Base-by-base conservation (phyloP, 2,329 filamentous ascomycete species). In the Penicillium sp. region DNA sequence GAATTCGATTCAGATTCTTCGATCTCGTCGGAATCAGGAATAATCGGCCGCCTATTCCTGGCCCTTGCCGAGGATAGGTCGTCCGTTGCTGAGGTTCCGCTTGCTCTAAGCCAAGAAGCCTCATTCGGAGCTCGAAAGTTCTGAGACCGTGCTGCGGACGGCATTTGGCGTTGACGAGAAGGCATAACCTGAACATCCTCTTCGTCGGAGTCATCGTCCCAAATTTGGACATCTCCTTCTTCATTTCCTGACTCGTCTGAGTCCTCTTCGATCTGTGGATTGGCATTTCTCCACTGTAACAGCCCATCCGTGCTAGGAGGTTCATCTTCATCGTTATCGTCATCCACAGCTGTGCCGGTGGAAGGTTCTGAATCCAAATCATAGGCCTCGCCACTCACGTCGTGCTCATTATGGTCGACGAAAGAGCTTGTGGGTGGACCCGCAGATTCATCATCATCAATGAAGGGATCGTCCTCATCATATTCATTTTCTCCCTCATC, bases 401-500 rank as follows among this genome's bases (percentile, higher is more conserved):
- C 16, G 14, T 6, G 39, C 11, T 8, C 47, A 27, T 44, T 4
- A 13, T 4, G 24, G 18, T 34, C 44, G 34, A 53, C 10, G 38
- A 48, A 48, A 1, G 50, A 53, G 48, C 50, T 48, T 10, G 38
- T 53, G 22, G 50, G 50, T n/a, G 31, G 36, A n/a, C 24, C 24
- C 22, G 61, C 54, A 32, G 65, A 52, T 40, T 65, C 67, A 22
- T 73, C 67, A 21, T 73, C 67, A 41, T 71, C 69, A 49, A 72
- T 72, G 43, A 72, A 73, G 7, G 69, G 70, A 48, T 69, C 69
- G 62, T 64, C 64, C 27, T 73, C 68, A 27, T 62, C 62, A 43
- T 70, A 66, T n/a, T 70, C 66, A 11, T 58, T 57, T 24, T 64
- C 59, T 7, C 66, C 67, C 3, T 62, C 61, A 29, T 66, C 59